Base-by-base conservation (phyloP, 2,329 filamentous ascomycete genomes). In the Fusarium chlamydosporum region DNA sequence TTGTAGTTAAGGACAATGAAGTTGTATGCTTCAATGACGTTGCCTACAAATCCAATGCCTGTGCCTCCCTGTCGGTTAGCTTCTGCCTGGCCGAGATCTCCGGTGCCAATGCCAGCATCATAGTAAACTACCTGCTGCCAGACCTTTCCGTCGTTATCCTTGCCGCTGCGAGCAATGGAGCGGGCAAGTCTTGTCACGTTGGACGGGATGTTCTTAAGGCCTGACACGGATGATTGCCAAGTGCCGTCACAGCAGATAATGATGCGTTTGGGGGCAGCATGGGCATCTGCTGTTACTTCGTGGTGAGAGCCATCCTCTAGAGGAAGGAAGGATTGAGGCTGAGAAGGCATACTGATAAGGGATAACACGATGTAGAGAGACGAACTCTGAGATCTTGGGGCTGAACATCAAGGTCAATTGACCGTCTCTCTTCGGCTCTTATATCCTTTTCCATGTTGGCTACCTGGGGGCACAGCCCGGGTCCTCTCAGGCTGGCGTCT, bases 181-280 rank as follows among this genome's bases (percentile, higher is more conserved):
- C 77, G 73, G 15, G 75, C 74, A 8, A 80, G 68, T 16, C 77
- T 76, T 29, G 75, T 76, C 11, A 80, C 78, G 29, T 80, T 80
- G 13, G 76, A 76, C 1, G 76, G 72, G 47, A 73, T 65, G 29
- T 71, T 70, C 41, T 68, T 70, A 16, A 72, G 69, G 12, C 75
- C 73, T 10, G 71, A 72, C 23, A 72, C 71, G 7, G 65, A 65
- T 4, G 52, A 67, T 53, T 77, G 78, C 78, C 77, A 79, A 9
- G 78, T 79, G 16, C 78, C 79, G 55, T 81, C 79, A 34, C 78
- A 80, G 60, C 78, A 80, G 42, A 79, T 71, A 37, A 79, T 56
- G 55, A 74, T 67, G n/a, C 72, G 72, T 53, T 74, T 74, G 7
- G 72, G 72, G 18, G 61, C 65, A 15, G 65, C 61, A 35, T 33